Percentiles rank a stretch among this genome's conserved stretches.
Evolutionary conservation across 495 filamentous ascomycete genomes (phyloP).

Genomic region (Podospora sp.): DNA sequence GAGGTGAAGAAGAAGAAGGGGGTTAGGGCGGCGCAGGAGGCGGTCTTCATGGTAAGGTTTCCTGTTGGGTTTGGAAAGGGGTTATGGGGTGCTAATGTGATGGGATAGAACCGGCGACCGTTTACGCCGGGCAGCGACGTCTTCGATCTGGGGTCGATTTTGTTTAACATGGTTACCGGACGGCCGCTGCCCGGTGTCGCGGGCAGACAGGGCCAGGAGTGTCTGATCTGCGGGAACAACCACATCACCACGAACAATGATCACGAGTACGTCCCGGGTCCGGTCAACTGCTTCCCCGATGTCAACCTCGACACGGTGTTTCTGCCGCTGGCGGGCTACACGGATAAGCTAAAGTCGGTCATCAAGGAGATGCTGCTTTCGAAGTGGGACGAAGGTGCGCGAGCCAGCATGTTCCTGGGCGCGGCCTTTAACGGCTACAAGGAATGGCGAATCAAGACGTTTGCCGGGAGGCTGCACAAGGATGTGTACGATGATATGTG

Average conservation of each 20-base stretch:
- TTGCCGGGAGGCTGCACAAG: conserved; percentile 30
- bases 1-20: neutral
- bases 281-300: conserved; percentile 21
- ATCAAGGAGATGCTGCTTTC: conserved; percentile 29
- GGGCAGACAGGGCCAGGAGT: conserved; percentile 27
- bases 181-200: conserved; percentile 11
- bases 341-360: conserved; percentile 26
- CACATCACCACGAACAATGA: conserved; percentile 24
- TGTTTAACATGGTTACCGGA: conserved; percentile 46
- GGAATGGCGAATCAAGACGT: conserved; percentile 30
- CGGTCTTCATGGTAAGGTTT: conserved; percentile 15
- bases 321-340: conserved; percentile 27
- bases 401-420: conserved; percentile 28
- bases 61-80: neutral
- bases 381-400: conserved; percentile 23
- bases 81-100: conserved; percentile 6
- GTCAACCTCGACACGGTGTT: conserved; percentile 30
- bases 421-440: conserved; percentile 29
- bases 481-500: conserved; percentile 37
- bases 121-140: conserved; percentile 40
- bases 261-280: neutral
- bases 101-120: conserved; percentile 27
- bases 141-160: conserved; percentile 38
- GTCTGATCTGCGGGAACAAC: conserved; percentile 26
- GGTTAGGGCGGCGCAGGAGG: conserved; percentile 4